Conservation (phyloP, 2,329 filamentous ascomycete species). For the Talaromyces albobiverticillius region DNA sequence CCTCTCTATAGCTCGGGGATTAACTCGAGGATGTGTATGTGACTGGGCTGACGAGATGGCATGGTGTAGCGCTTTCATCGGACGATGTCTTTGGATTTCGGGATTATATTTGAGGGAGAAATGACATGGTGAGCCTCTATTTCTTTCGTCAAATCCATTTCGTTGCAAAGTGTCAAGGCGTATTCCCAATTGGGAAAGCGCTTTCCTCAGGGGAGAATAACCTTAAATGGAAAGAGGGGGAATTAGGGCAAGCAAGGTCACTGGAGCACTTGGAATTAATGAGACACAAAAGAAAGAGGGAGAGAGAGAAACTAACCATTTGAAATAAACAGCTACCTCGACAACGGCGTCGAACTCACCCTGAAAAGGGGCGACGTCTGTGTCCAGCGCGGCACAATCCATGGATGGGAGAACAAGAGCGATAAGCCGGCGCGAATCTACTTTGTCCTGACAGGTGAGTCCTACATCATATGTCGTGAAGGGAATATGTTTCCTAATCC, state of each 20-base stretch:
- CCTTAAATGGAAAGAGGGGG: too few relatives aligned
- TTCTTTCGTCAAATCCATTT: background rate
- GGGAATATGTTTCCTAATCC: too few relatives aligned
- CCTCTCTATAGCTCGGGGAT: conserved; percentile 3
- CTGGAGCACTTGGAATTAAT: too few relatives aligned
- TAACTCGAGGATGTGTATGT: too few relatives aligned
- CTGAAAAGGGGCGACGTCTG: conserved; percentile 26
- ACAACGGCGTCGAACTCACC: conserved; percentile 25
- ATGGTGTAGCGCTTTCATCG: conserved; percentile 25
- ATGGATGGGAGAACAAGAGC: conserved; percentile 23
- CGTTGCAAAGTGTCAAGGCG: too few relatives aligned
- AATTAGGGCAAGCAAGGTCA: background rate
- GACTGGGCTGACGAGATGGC: too few relatives aligned
- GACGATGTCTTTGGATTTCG: conserved; percentile 29
- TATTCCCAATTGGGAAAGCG: background rate
- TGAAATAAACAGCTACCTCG: conserved; percentile 21
- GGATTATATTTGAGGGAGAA: conserved; percentile 27
- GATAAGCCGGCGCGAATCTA: conserved; percentile 19
- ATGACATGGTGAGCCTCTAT: conserved; percentile 16
- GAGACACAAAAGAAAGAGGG: too few relatives aligned
- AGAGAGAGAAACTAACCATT: background rate
- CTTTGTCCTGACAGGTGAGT: conserved; percentile 19
- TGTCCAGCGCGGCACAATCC: conserved; percentile 29
- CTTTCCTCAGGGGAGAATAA: background rate
- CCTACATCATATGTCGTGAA: too few relatives aligned